Percentiles rank a stretch among this genome's conserved stretches.
Evolutionary conservation across 768 basidiomycete genomes (phyloP).

Genomic region (Fomitopsis pulvina): DNA sequence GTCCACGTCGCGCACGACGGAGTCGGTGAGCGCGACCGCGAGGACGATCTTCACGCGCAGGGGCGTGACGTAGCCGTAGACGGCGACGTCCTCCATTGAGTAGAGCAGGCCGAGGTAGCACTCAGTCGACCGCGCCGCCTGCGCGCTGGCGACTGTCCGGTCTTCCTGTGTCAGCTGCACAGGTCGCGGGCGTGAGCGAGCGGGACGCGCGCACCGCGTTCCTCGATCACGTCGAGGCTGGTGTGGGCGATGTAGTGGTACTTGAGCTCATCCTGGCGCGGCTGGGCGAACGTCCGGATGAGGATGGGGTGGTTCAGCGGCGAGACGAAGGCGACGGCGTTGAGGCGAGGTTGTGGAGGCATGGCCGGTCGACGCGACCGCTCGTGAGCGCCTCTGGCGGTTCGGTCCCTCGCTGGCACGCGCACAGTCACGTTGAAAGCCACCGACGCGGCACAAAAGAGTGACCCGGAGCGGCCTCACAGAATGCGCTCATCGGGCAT

Average conservation of each 20-base stretch:
- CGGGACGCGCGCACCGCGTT: slow-evolving; percentile 58
- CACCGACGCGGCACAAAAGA: too few relatives aligned
- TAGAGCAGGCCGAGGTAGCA: slow-evolving; percentile 84
- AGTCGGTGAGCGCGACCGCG: slow-evolving; percentile 72
- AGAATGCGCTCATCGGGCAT: too few relatives aligned
- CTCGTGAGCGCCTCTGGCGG: too few relatives aligned
- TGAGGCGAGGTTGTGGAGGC: slow-evolving; percentile 64
- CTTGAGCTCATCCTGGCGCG: slow-evolving; percentile 58
- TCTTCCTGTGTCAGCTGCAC: not conserved
- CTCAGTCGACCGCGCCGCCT: slow-evolving; percentile 53
- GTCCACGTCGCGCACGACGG: slow-evolving; percentile 75
- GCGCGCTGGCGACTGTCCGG: slow-evolving; percentile 29
- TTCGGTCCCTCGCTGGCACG: too few relatives aligned
- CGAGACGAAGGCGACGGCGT: slow-evolving; percentile 83
- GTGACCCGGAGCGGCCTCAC: too few relatives aligned
- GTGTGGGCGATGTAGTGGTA: slow-evolving; percentile 92
- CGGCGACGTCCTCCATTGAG: slow-evolving; percentile 89
- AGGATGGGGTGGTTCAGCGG: slow-evolving; percentile 78
- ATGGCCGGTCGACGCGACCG: slow-evolving; percentile 26
- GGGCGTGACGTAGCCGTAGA: slow-evolving; percentile 89
- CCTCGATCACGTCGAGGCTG: slow-evolving; percentile 85
- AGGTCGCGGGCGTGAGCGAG: slow-evolving; percentile 7
- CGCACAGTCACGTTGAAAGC: too few relatives aligned
- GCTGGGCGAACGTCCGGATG: slow-evolving; percentile 62
- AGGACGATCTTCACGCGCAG: slow-evolving; percentile 84